Conservation (phyloP, 345 rosid species). For the Rubroshorea leprosula region DNA sequence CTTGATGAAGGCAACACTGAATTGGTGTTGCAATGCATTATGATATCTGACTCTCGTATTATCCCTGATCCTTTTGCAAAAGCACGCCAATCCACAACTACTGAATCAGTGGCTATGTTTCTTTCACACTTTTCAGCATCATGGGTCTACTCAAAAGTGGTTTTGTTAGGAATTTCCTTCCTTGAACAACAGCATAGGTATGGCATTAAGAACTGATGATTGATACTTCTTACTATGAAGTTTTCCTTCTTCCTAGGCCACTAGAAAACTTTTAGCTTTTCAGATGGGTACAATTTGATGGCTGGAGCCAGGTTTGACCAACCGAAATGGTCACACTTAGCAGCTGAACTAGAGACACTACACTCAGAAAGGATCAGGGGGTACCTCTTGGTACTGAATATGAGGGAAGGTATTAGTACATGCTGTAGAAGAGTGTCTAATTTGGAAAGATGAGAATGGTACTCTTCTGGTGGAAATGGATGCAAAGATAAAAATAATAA, state of each 20-base stretch:
- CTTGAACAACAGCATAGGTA: conserved; percentile 84
- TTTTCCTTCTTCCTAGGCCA: not conserved
- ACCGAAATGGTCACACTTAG: too few species aligned
- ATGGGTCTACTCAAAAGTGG: conserved; percentile 85
- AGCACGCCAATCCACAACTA: conserved; percentile 22
- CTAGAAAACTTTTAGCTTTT: too few species aligned
- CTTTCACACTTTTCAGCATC: conserved; percentile 54
- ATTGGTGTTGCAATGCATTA: conserved; percentile 51
- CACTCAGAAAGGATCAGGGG: too few species aligned
- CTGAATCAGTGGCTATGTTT: conserved; percentile 25
- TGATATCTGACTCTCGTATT: conserved; percentile 52
- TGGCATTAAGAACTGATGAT: conserved; percentile 10
- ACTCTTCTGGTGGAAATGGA: too few species aligned
- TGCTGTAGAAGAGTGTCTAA: too few species aligned
- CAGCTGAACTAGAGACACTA: too few species aligned
- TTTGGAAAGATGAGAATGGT: too few species aligned
- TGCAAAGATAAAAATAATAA: too few species aligned
- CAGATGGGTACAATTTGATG: too few species aligned
- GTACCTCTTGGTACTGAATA: too few species aligned
- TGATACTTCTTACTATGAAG: not conserved
- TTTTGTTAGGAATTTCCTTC: conserved; percentile 73
- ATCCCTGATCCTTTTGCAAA: conserved; percentile 23
- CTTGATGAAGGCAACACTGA: conserved; percentile 57
- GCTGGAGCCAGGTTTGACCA: too few species aligned
- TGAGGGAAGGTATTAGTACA: too few species aligned